Evolutionary conservation across 2,329 filamentous ascomycete species (phyloP).

Genomic region (Colletotrichum plurivorum): DNA sequence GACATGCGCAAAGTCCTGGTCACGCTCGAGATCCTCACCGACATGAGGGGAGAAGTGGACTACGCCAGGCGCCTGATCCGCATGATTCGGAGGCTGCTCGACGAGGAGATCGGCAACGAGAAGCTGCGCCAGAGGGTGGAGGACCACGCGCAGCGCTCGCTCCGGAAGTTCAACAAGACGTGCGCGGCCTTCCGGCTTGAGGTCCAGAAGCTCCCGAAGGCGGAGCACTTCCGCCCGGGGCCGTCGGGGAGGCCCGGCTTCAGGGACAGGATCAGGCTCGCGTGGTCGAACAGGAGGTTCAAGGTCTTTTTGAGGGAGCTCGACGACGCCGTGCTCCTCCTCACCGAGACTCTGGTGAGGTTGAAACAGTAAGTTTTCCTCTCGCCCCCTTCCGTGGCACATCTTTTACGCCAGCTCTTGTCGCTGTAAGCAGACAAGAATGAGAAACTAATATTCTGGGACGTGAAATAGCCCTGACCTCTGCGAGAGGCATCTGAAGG

Average conservation of each 20-base stretch:
- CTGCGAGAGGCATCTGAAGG: too few relatives aligned
- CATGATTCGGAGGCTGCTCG: background rate
- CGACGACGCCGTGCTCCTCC: background rate
- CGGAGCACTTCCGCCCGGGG: background rate
- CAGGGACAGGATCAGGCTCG: background rate
- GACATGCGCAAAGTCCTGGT: too few relatives aligned
- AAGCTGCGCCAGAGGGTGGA: background rate
- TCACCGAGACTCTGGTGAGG: background rate
- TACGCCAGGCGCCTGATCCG: too few relatives aligned
- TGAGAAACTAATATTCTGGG: too few relatives aligned
- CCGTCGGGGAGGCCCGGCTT: background rate
- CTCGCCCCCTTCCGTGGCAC: background rate
- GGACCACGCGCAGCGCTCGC: background rate
- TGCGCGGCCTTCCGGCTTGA: background rate
- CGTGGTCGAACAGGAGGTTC: background rate
- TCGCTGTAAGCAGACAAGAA: too few relatives aligned
- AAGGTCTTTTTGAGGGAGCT: background rate
- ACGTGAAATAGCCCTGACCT: too few relatives aligned
- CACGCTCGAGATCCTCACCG: background rate
- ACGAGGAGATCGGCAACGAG: background rate
- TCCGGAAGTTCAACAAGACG: background rate
- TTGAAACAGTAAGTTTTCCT: background rate
- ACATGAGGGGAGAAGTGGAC: background rate
- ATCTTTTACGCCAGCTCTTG: too few relatives aligned
- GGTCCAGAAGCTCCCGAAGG: background rate